phyloP scores from a whole-genome alignment of 208 protist genomes.

The Leishmania major region DNA sequence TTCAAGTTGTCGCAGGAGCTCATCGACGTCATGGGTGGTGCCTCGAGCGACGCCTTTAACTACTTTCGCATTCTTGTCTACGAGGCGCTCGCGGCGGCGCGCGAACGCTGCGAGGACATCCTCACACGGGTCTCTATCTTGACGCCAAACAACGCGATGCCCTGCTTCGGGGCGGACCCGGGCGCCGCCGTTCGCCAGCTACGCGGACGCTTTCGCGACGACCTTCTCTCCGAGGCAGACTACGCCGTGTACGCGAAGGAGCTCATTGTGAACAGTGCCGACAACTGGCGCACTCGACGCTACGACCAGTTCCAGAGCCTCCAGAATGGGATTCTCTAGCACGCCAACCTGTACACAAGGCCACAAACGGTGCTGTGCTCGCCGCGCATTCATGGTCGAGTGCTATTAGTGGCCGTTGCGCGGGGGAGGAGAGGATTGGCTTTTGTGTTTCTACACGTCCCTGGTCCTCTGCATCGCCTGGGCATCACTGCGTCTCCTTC shows the following conservation, averaged over 20 bases:
- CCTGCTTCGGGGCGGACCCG: constrained; percentile 86
- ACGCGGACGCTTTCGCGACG: constrained; percentile 78
- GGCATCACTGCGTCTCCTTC: background rate
- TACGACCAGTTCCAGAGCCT: constrained; percentile 94
- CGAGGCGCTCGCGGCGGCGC: constrained; percentile 72
- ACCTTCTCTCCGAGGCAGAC: constrained; percentile 82
- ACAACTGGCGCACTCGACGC: constrained; percentile 92
- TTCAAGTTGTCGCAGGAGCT: constrained; percentile 95
- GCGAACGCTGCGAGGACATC: constrained; percentile 82
- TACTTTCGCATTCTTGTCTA: constrained; percentile 93
- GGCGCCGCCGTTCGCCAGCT: constrained; percentile 64
- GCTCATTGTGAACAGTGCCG: constrained; percentile 86
- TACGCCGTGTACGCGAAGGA: constrained; percentile 86
- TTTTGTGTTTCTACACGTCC: background rate
- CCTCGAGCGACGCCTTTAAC: constrained; percentile 67
- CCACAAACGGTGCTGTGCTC: background rate
- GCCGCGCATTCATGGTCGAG: background rate
- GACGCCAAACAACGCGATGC: constrained; percentile 83
- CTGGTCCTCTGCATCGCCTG: background rate
- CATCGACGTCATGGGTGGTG: constrained; percentile 91
- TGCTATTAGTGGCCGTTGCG: too few species aligned
- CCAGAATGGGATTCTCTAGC: constrained; percentile 88
- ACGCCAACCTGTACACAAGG: background rate
- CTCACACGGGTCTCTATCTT: constrained; percentile 87
- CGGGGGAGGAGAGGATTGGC: background rate